Conservation (phyloP, 768 basidiomycete genomes). For the Rhodotorula kratochvilovae region DNA sequence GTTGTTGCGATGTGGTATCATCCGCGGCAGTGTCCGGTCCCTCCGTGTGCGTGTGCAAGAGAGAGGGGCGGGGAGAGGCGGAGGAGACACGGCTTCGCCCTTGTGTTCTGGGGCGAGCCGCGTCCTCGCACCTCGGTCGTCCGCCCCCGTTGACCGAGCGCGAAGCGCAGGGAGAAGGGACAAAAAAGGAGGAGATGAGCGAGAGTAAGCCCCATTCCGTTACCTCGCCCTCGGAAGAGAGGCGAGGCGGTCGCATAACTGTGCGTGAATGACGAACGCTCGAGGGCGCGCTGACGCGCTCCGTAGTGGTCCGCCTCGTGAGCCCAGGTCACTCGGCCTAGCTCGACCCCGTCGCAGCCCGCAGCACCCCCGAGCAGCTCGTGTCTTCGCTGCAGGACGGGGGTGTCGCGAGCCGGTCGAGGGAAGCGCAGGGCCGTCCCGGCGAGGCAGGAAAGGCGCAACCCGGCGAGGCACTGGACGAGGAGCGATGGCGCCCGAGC, state of each 20-base stretch:
- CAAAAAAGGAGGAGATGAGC: constrained; percentile 10
- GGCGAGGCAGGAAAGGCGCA: neutral
- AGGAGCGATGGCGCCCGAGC: too few relatives aligned
- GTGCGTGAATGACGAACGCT: constrained; percentile 36
- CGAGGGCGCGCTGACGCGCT: constrained; percentile 3
- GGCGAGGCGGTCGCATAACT: constrained; percentile 35
- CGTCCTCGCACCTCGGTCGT: neutral
- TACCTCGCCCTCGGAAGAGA: constrained; percentile 5
- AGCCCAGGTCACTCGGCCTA: neutral
- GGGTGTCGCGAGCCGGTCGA: neutral
- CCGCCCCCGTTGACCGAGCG: neutral
- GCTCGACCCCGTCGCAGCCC: neutral
- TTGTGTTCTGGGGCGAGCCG: constrained; percentile 14
- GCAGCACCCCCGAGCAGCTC: neutral
- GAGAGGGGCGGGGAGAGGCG: neutral
- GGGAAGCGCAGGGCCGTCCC: neutral
- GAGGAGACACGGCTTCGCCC: neutral
- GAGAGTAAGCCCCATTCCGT: constrained; percentile 40
- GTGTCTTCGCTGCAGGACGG: constrained; percentile 13
- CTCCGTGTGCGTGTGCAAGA: neutral
- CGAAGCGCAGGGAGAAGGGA: neutral
- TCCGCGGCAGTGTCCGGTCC: constrained; percentile 1
- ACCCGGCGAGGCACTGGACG: too few relatives aligned
- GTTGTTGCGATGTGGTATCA: constrained; percentile 18
- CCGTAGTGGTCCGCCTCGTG: neutral